Percentiles rank a stretch among this genome's conserved stretches.
Conservation (phyloP, 1,139 yeast genomes). For the Nakaseomyces nivariensis region DNA sequence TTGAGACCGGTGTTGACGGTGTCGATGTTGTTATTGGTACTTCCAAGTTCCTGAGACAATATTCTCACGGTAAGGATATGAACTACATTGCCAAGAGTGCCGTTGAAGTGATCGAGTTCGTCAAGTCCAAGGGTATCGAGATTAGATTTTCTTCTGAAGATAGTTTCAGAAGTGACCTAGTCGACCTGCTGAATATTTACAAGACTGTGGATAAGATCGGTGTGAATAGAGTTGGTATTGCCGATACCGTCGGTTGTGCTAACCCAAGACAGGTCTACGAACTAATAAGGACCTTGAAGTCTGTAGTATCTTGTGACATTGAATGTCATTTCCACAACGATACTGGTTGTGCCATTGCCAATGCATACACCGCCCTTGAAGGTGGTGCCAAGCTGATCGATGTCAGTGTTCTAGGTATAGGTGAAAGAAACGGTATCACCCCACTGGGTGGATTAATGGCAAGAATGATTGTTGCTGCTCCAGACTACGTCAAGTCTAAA, state of each 20-base stretch:
- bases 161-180: constrained; percentile 94
- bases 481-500: constrained; percentile 90
- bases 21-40: constrained; percentile 98
- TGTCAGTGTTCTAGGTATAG: constrained; percentile 92
- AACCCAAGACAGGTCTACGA: constrained; percentile 98
- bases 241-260: constrained; percentile 98
- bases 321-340: constrained; percentile 99
- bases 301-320: constrained; percentile 92
- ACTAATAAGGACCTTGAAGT: constrained; percentile 83
- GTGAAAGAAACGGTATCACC: constrained; percentile 98
- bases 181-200: constrained; percentile 88
- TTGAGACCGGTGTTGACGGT: constrained; percentile 97
- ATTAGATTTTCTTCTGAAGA: constrained; percentile 96
- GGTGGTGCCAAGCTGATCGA: constrained; percentile 96
- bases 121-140: constrained; percentile 94
- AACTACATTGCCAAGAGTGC: constrained; percentile 95
- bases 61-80: constrained; percentile 98
- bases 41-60: constrained; percentile 87
- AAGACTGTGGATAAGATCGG: constrained; percentile 97
- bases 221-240: constrained; percentile 97
- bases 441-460: constrained; percentile 98
- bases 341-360: constrained; percentile 98
- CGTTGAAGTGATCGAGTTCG: constrained; percentile 92
- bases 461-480: constrained; percentile 97
- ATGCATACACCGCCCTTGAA: constrained; percentile 95